Evolutionary conservation across 2,329 filamentous ascomycete genomes (phyloP).

Genomic region (Claviceps arundinis): DNA sequence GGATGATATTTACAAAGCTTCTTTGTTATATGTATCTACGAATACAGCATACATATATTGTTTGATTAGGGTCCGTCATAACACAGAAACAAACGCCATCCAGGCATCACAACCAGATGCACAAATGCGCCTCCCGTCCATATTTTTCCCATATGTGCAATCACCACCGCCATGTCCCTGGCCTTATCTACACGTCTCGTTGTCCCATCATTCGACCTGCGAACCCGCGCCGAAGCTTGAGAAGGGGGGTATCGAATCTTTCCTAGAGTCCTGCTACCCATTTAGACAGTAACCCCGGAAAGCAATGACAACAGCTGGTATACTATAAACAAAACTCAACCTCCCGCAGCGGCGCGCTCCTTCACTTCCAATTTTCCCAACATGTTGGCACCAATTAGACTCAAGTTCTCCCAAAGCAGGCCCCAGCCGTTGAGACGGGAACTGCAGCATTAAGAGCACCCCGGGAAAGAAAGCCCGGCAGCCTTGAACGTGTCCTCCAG

Average conservation of each 20-base stretch:
- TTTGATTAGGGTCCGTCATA: not conserved
- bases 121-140: conserved; percentile 9
- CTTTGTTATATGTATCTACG: conserved; percentile 1
- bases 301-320: not conserved
- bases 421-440: too few species aligned
- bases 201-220: conserved; percentile 2
- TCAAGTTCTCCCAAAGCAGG: too few species aligned
- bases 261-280: not conserved
- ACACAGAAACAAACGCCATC: conserved; percentile 10
- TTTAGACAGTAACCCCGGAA: not conserved
- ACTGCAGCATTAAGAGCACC: conserved; percentile 3
- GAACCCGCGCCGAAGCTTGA: not conserved
- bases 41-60: not conserved
- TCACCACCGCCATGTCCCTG: not conserved
- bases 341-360: too few species aligned
- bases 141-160: not conserved
- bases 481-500: conserved; percentile 29
- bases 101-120: conserved; percentile 19
- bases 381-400: too few species aligned
- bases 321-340: not conserved
- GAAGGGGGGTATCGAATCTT: not conserved
- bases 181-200: not conserved
- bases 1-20: not conserved
- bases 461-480: conserved; percentile 3
- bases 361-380: too few species aligned